Evolutionary conservation across 768 basidiomycete genomes (phyloP), one percentile per base, ranked within the genome.

Genomic region (Amylocystis lapponica): DNA sequence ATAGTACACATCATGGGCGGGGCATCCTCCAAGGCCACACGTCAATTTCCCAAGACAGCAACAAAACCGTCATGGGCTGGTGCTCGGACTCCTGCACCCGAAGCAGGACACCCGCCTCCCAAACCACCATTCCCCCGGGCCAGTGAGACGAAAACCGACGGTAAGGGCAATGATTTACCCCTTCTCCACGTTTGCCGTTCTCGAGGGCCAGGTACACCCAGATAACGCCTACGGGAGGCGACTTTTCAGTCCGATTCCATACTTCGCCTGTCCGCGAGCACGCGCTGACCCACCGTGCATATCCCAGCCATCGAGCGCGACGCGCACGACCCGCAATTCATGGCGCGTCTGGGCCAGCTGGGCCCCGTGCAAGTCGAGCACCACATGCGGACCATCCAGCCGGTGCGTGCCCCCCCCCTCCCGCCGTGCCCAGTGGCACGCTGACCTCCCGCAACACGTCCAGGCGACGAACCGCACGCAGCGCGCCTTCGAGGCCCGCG

Each of bases 311-410:
- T 86, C 52, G 69, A 77, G 42, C 63, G 56, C 41, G 86, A 91
- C 51, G 71, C 77, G n/a, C 69, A 66, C 42, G 86, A 92, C 54
- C 83, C 84, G 2, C 75, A 87, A 21, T 75, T 90, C 39, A 59
- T 85, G 52, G 68, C 75, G 27, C 87, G 84, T 51, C 62, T 92
- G 38, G 74, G 51, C 50, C 67, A 61, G 27, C 66, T 91, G 2
- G 86, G 86, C 1, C 78, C 75, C 11, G 87, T 89, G 19, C 68
- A 66, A 25, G 85, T 90, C 11, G 77, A 86, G 53, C 81, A 83
- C 52, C 75, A 72, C 56, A 75, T 74, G 72, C 66, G 69, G 45
- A 59, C 69, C 5, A 51, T 76, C 39, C 71, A 60, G 49, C 62
- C 72, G 17, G 83, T 81, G 56, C 55, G 71, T 52, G 5, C 10